Evolutionary conservation across 768 basidiomycete species (phyloP).

Genomic region (Pleurotus sapidus): DNA sequence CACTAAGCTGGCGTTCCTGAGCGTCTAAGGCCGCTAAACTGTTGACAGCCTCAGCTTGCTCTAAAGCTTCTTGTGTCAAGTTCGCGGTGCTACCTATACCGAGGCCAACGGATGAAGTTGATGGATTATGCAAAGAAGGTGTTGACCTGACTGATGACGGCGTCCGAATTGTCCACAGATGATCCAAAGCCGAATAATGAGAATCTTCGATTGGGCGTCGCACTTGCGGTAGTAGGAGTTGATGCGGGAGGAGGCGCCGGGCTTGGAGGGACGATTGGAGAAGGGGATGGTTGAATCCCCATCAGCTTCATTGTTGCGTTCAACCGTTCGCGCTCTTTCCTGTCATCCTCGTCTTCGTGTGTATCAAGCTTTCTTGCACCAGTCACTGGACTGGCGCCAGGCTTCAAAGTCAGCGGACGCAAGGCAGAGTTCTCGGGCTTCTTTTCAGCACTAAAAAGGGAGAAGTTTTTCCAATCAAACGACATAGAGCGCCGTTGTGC

Average conservation of each 20-base stretch:
- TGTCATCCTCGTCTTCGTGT: conserved; percentile 90
- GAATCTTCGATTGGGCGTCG: conserved; percentile 43
- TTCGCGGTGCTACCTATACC: conserved; percentile 31
- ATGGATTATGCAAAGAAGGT: conserved; percentile 24
- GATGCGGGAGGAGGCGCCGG: conserved; percentile 20
- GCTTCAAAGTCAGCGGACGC: conserved; percentile 72
- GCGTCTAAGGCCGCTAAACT: conserved; percentile 77
- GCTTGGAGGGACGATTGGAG: conserved; percentile 31
- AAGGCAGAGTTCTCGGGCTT: conserved; percentile 55
- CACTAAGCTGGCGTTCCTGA: conserved; percentile 68
- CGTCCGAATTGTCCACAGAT: conserved; percentile 38
- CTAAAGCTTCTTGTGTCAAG: conserved; percentile 73
- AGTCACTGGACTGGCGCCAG: conserved; percentile 53
- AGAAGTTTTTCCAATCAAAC: conserved; percentile 81
- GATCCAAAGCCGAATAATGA: conserved; percentile 65
- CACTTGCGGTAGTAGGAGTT: conserved; percentile 26
- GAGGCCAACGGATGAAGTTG: conserved; percentile 24
- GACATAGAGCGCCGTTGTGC: conserved; percentile 73
- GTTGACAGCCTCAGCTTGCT: conserved; percentile 76
- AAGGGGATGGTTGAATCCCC: conserved; percentile 75
- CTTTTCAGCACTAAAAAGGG: conserved; percentile 70
- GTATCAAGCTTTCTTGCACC: conserved; percentile 81
- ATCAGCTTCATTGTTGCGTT: conserved; percentile 92
- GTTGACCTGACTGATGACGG: conserved; percentile 47
- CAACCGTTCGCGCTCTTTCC: conserved; percentile 80